Evolutionary conservation across 768 basidiomycete genomes (phyloP), one percentile per base, ranked within the genome.

Genomic region (Suillus occidentalis): DNA sequence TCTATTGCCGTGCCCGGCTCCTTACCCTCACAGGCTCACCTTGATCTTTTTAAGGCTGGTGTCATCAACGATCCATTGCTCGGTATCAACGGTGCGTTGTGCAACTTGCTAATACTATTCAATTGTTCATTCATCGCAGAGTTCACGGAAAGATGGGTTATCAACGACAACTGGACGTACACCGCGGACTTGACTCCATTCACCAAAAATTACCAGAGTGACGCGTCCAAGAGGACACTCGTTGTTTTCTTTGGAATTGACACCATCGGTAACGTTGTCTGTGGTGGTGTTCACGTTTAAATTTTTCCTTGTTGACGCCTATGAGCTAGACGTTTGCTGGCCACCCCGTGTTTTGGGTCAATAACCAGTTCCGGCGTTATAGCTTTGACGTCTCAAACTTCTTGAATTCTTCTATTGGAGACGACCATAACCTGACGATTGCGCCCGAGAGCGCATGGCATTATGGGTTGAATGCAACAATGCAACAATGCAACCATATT

Each of bases 401-500:
- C 22, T 71, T 84, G 18, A 68, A 71, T 0, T 71, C 78, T 13
- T 75, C 80, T 3, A 52, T 71, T 1, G 64, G 71, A 7, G 71
- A 69, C 16, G 72, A 81, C 64, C 79, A 71, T 10, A 85, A 86
- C 50, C 62, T 87, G 40, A 85, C 84, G 0, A 76, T 87, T 8
- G 75, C 77, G 16, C 77, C 87, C 36, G 85, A 86, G 70, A 86
- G 84, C 3, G 85, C 85, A 4, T 84, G 77, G 70, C 74, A 75
- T 56, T 86, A 87, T 64, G 85, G 84, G 0, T 69, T 83, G 63
- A 87, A 87, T 65, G 84, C 87, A 20, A 82, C 83, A 87, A 87
- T 65, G 84, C 87, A 20, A 82, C 83, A 12, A 73, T 78, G 13
- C 69, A 81, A 47, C 80, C 84, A 0, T 84, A 86, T 65, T 78